A percentile compares a stretch with the other conserved stretches of the same genome.
phyloP scores from a whole-genome alignment of 2,329 filamentous ascomycete genomes.

The Penicillium sp. region DNA sequence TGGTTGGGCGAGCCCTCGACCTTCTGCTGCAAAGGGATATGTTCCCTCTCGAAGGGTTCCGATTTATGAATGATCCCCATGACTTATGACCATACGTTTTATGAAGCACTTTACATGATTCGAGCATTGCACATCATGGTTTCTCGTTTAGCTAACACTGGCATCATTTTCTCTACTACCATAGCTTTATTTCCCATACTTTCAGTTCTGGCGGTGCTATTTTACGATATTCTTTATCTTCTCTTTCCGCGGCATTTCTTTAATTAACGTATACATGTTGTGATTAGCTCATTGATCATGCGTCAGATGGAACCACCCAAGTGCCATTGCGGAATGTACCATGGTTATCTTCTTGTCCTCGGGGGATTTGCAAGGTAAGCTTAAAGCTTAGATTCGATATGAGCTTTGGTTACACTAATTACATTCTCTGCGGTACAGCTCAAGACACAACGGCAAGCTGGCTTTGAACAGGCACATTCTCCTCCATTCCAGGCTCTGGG shows the following conservation, averaged over 20 bases:
- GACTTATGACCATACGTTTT: background rate
- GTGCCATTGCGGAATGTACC: no score
- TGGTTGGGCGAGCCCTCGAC: constrained; percentile 22
- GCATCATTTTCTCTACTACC: no score
- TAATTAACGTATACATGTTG: no score
- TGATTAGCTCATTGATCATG: no score
- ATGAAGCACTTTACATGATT: background rate
- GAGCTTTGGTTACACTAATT: no score
- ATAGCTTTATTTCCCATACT: background rate
- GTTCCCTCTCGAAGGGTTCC: constrained; percentile 14
- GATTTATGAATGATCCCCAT: constrained; percentile 18
- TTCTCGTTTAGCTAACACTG: background rate
- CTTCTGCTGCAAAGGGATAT: constrained; percentile 17
- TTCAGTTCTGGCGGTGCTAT: background rate
- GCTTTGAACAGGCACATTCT: constrained; percentile 30
- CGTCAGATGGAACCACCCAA: no score
- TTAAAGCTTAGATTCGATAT: background rate
- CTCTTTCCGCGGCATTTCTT: no score
- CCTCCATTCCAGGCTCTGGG: constrained; percentile 22
- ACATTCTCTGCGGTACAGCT: background rate
- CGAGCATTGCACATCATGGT: no score
- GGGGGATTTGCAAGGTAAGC: no score
- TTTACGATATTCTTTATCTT: background rate
- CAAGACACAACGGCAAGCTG: constrained; percentile 22
- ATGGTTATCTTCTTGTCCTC: no score